These are phyloP conservation scores for Aspergillus bertholletiae DNA, from an alignment of 495 filamentous ascomycete genomes.

Conservation along the genomic window DNA sequence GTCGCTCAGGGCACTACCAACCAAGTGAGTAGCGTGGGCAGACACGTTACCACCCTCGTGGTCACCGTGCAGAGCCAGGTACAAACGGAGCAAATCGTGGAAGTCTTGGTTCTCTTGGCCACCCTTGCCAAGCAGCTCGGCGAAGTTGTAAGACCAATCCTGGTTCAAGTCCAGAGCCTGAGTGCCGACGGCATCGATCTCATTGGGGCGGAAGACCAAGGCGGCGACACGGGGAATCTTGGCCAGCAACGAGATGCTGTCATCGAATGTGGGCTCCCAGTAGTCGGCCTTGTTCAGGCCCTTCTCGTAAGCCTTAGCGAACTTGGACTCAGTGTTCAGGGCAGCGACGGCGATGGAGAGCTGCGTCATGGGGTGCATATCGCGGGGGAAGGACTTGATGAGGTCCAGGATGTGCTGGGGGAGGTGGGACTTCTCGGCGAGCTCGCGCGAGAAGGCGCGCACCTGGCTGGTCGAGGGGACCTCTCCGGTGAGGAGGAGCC, in stretches of 20 bases:
- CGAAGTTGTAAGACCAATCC: slow-evolving; percentile 98
- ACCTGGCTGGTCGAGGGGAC: slow-evolving; percentile 81
- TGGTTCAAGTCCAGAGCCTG: slow-evolving; percentile 54
- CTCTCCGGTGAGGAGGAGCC: slow-evolving; percentile 91
- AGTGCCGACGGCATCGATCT: slow-evolving; percentile 61
- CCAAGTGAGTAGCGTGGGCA: slow-evolving; percentile 94
- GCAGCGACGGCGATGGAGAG: slow-evolving; percentile 91
- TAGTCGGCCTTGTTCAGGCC: slow-evolving; percentile 92
- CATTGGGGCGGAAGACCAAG: slow-evolving; percentile 88
- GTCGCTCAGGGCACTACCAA: slow-evolving; percentile 92
- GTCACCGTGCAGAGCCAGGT: slow-evolving; percentile 94
- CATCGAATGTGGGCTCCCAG: slow-evolving; percentile 98
- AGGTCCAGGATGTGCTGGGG: slow-evolving; percentile 81
- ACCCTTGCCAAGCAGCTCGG: slow-evolving; percentile 89
- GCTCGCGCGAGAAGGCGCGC: slow-evolving; percentile 74
- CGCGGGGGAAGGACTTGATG: slow-evolving; percentile 83
- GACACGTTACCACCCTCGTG: slow-evolving; percentile 98
- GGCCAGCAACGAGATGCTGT: slow-evolving; percentile 87
- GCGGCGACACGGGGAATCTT: slow-evolving; percentile 97
- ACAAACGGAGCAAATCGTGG: slow-evolving; percentile 89
- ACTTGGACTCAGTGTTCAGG: slow-evolving; percentile 86
- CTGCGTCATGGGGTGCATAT: slow-evolving; percentile 97
- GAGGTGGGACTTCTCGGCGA: slow-evolving; percentile 82
- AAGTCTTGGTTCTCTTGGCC: slow-evolving; percentile 85
- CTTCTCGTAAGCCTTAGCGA: slow-evolving; percentile 87